Base-by-base conservation (phyloP, 2,329 filamentous ascomycete species). In the Fusarium virguliforme region DNA sequence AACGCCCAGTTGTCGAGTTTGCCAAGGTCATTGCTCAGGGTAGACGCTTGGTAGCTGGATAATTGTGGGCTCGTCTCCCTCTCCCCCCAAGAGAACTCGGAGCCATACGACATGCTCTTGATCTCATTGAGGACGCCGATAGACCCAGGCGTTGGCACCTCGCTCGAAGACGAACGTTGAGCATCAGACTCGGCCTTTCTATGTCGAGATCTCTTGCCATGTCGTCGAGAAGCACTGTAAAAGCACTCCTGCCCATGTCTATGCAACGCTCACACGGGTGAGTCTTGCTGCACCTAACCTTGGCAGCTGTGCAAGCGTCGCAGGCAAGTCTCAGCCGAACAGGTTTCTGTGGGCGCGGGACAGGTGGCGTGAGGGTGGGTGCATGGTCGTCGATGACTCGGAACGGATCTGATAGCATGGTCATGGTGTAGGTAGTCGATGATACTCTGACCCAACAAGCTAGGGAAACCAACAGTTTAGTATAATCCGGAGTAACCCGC, bases 281-380 rank as follows among this genome's bases (percentile, higher is more conserved):
- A 65, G 68, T 70, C 40, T 65, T 68, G 38, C 68, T 70, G 40
- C 68, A 70, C 13, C 68, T 62, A 6, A 70, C 68, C n/a, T 70
- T 70, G 43, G 68, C 68, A 15, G 68, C 68, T 15, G 68, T 70
- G 64, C 68, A 70, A 40, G 68, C 55, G 38, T 70, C 68, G 43
- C 68, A 70, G 37, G 68, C 68, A 51, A 70, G 68, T 22, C 68
- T 63, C 34, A 70, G 35, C 4, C 64, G 51, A 15, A 70, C 68
- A 8, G 68, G 64, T 28, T 70, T 70, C 5, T 48, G 30, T 32
- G 55, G 64, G 8, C 67, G 57, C 6, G 50, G 26, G 24, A 50
- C 30, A 30, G 40, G n/a, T 30, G 41, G 53, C 15, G 60, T 28
- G 24, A 55, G 8, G 34, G 34, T 26, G 10, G 53, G 40, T 34